Evolutionary conservation across 345 rosid species (phyloP), one percentile per base, ranked within the genome.

Genomic region (Salix arbutifolia): DNA sequence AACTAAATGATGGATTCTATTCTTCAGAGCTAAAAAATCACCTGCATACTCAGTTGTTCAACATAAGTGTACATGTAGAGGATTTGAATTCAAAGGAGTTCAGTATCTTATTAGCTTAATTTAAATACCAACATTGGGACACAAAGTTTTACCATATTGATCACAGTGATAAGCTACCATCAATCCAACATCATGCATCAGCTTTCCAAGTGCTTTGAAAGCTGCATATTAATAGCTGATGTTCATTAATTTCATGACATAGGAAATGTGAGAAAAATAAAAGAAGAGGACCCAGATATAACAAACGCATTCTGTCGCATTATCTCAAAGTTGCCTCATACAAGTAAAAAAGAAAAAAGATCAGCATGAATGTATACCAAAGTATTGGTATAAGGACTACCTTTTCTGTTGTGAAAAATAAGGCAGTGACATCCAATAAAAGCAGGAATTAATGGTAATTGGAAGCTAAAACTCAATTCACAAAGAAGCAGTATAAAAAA

Each of bases 141-240:
- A 48, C 46, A 23, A 68, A 76, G 30, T 46, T 46, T 87, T 88
- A 92, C 99, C 97, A 77, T 90, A 92, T 80, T 35, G 89, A 86
- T 91, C 97, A 37, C 99, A 94, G 83, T 94, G 99, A 86, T 87
- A 84, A 67, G 96, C 97, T 78, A 92, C 79, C 97, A 89, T 76
- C 83, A 86, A 70, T 50, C 99, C 99, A 71, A 92, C 94, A 81
- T 92, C 92, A 75, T 86, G 74, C 77, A 92, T 89, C 84, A 90
- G 86, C 84, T 90, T 91, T 67, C 94, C 97, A 71, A 95, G 90
- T 71, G 89, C 90, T 89, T 91, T 95, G 85, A 95, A 93, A 86
- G 95, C 97, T 93, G 82, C 69, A 82, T 69, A 79, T 48, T 53
- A 52, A 42, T 28, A 78, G 72, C 68, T 31, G 67, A 30, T 66